Conservation (phyloP, 2,329 filamentous ascomycete species). For the Aureobasidium sp. region DNA sequence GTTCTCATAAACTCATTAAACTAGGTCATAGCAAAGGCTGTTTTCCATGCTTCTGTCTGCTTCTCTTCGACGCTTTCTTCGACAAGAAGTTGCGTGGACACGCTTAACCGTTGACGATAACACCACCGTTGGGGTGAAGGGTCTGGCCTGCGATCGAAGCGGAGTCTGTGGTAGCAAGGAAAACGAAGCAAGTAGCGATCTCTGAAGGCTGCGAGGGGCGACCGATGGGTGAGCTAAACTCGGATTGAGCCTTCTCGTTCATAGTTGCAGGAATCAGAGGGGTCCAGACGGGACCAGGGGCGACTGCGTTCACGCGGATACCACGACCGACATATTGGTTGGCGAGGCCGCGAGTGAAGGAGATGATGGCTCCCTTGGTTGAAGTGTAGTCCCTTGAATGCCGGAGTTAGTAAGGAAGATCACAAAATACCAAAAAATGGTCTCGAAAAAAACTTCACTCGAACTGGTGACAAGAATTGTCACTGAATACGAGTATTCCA, state of each 20-base stretch:
- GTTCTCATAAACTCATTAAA: conserved; percentile 13
- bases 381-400: conserved; percentile 62
- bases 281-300: conserved; percentile 74
- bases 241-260: conserved; percentile 61
- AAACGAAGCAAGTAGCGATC: conserved; percentile 75
- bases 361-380: conserved; percentile 69
- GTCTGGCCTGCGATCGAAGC: conserved; percentile 67
- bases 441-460: no score
- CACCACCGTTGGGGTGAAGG: conserved; percentile 58
- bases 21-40: not conserved
- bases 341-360: conserved; percentile 69
- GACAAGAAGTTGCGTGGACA: not conserved
- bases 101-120: conserved; percentile 42
- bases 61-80: not conserved
- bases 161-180: conserved; percentile 68
- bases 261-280: conserved; percentile 69
- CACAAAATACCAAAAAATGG: not conserved
- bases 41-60: not conserved
- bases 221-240: conserved; percentile 69
- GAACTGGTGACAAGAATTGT: no score
- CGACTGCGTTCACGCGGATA: conserved; percentile 70
- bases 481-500: no score
- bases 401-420: not conserved
- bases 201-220: conserved; percentile 73
- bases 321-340: conserved; percentile 67